Percentiles rank a stretch among this genome's conserved stretches.
phyloP scores from a whole-genome alignment of 805 yeast genomes.

The Saccharomycopsis oosterbeekiorum region DNA sequence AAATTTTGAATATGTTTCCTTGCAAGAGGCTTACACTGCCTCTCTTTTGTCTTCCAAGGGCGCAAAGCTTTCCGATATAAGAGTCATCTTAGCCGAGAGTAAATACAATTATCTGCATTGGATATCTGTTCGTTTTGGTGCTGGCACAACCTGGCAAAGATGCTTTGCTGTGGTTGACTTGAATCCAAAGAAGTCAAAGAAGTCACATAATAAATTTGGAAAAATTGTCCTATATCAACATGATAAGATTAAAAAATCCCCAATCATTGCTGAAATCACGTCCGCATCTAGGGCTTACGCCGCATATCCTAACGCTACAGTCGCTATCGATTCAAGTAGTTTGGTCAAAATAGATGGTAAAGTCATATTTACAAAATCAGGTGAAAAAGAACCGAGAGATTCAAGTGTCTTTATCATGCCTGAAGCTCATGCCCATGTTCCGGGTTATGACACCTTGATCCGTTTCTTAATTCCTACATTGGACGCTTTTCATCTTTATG shows the following conservation, averaged over 20 bases:
- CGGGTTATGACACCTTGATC: slow-evolving; percentile 76
- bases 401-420: slow-evolving; percentile 76
- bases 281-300: slow-evolving; percentile 71
- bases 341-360: slow-evolving; percentile 83
- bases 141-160: slow-evolving; percentile 96
- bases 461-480: slow-evolving; percentile 66
- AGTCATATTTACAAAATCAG: slow-evolving; percentile 40
- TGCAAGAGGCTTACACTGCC: slow-evolving; percentile 96
- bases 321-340: slow-evolving; percentile 76
- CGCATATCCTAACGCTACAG: slow-evolving; percentile 79
- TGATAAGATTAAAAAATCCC: slow-evolving; percentile 58
- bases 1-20: slow-evolving; percentile 65
- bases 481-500: slow-evolving; percentile 71
- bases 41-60: slow-evolving; percentile 91
- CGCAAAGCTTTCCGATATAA: slow-evolving; percentile 73
- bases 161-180: slow-evolving; percentile 88
- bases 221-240: slow-evolving; percentile 71
- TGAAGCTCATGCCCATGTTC: slow-evolving; percentile 70
- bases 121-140: slow-evolving; percentile 90
- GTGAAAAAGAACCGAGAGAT: slow-evolving; percentile 37
- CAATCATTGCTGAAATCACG: slow-evolving; percentile 70
- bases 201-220: slow-evolving; percentile 37
- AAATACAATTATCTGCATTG: slow-evolving; percentile 86
- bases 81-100: slow-evolving; percentile 74
- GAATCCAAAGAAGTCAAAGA: slow-evolving; percentile 35